Evolutionary conservation across 192 early-diverging fungal genomes (phyloP), one percentile per base, ranked within the genome.

Genomic region (Backusella liffmaniae): DNA sequence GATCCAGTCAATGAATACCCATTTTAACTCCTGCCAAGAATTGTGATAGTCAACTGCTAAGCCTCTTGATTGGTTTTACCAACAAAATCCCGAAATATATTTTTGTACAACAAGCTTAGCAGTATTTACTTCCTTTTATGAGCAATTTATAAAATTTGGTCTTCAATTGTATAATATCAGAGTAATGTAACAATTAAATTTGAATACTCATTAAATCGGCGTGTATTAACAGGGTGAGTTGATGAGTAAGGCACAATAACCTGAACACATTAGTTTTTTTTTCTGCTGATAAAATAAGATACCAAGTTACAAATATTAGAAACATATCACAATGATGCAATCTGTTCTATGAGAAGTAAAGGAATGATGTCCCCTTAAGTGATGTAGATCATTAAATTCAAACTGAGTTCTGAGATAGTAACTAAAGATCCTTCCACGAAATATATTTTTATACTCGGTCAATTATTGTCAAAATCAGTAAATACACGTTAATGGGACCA

Each of bases 111-210:
- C 53, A 21, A 56, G 53, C 53, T 56, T 21, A 56, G 53, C 53
- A 56, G 53, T 56, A 56, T 21, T 56, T 26, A 56, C 18, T 56
- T 56, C 53, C 53, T 56, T 56, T 56, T 56, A 56, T 56, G 53
- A 56, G n/a, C 53, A 56, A 56, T 56, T 56, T 56, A 56, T 9
- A 56, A n/a, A 56, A 10, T 21, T 56, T 6, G 8, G 18, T 56
- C 0, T 21, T 21, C n/a, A 56, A 23, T 18, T 21, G 2, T 21
- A n/a, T n/a, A n/a, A n/a, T n/a, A 56, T 9, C 53, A 9, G 2
- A 7, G 21, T 8, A 56, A n/a, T 56, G 18, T n/a, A 21, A 56
- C 51, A 51, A 23, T 8, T 26, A n/a, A 5, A 23, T 6, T 23
- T 44, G 42, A 16, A 44, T 44, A 12, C 42, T 44, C 15, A 4